A percentile compares a stretch with the other conserved stretches of the same genome.
phyloP scores from a whole-genome alignment of 169 alveolate species.

The Cryptosporidium canis region DNA sequence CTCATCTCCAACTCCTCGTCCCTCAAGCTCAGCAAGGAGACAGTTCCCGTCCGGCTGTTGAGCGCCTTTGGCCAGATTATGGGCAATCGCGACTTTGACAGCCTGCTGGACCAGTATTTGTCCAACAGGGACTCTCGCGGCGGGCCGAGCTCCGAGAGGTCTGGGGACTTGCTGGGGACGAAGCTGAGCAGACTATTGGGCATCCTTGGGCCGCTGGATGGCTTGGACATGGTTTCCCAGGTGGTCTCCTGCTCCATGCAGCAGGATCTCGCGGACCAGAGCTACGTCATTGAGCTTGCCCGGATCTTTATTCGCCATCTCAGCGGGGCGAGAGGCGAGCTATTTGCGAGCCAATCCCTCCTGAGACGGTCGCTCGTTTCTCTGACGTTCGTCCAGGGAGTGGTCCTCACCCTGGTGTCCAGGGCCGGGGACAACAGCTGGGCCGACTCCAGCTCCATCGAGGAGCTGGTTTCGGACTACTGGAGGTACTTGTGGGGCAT shows the following conservation, averaged over 20 bases:
- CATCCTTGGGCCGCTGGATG: no score
- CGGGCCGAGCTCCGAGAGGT: background rate
- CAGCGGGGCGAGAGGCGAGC: no score
- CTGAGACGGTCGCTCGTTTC: conserved; percentile 1
- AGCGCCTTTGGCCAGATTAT: background rate
- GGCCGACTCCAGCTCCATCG: background rate
- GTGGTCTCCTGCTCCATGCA: no score
- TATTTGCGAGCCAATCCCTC: background rate
- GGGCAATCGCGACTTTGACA: conserved; percentile 19
- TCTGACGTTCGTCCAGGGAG: conserved; percentile 12
- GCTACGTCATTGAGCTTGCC: no score
- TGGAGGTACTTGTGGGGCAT: conserved; percentile 41
- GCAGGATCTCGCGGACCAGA: no score
- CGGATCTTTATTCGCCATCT: no score
- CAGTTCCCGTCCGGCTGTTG: conserved; percentile 9
- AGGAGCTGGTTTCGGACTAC: background rate
- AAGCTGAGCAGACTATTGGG: background rate
- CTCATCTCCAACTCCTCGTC: background rate
- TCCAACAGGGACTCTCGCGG: background rate
- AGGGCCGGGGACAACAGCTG: background rate
- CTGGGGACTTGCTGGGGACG: background rate
- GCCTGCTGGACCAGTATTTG: background rate
- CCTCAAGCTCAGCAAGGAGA: conserved; percentile 25
- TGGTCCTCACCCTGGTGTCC: no score
- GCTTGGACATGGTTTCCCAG: no score